These are phyloP conservation scores for Nemania diffusa DNA, from an alignment of 2,329 filamentous ascomycete species.

Conservation along the genomic window DNA sequence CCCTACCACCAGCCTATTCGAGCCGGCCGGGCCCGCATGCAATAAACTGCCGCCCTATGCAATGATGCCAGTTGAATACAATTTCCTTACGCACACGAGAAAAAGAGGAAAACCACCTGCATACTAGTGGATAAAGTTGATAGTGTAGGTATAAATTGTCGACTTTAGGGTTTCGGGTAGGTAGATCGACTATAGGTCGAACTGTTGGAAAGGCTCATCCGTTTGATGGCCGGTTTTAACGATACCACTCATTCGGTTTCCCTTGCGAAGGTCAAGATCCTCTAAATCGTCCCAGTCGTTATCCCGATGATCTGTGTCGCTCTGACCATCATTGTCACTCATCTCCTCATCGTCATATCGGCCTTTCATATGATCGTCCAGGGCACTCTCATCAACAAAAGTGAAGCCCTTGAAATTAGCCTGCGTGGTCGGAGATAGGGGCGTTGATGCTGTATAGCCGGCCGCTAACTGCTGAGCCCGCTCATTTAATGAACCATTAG, in stretches of 20 bases:
- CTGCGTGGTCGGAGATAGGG: constrained; percentile 93
- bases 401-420: constrained; percentile 99
- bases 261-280: constrained; percentile 62
- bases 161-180: constrained; percentile 25
- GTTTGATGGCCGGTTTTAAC: constrained; percentile 60
- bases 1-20: constrained; percentile 41
- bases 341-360: constrained; percentile 67
- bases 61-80: constrained; percentile 51
- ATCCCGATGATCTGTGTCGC: constrained; percentile 59
- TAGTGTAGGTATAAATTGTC: constrained; percentile 2
- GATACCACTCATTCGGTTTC: constrained; percentile 73
- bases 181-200: constrained; percentile 64
- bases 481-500: constrained; percentile 88
- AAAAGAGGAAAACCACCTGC: constrained; percentile 34
- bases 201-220: constrained; percentile 72
- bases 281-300: constrained; percentile 70
- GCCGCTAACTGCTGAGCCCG: constrained; percentile 86
- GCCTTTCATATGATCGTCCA: constrained; percentile 82
- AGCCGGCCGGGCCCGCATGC: constrained; percentile 46
- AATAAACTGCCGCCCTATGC: constrained; percentile 53
- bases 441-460: constrained; percentile 89
- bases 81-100: constrained; percentile 42
- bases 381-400: constrained; percentile 96
- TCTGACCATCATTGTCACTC: constrained; percentile 61
- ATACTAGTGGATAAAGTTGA: constrained; percentile 26